phyloP scores from a whole-genome alignment of 2,329 filamentous ascomycete genomes.

The Thielaviopsis musarum region DNA sequence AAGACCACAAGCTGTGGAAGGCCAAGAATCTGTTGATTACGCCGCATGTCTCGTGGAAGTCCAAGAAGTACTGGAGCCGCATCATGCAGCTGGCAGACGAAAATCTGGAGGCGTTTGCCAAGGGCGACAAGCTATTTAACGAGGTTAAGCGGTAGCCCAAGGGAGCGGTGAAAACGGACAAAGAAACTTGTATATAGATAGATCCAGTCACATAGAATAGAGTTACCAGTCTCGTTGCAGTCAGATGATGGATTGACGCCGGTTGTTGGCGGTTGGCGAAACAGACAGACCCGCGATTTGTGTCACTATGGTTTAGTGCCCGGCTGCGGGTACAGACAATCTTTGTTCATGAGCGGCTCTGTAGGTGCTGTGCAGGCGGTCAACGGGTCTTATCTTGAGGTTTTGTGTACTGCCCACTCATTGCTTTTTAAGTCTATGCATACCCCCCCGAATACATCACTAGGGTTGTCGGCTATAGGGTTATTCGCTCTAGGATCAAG shows the following conservation, averaged over 20 bases:
- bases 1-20: constrained; percentile 51
- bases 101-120: constrained; percentile 24
- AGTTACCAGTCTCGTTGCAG: background rate
- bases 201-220: background rate
- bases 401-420: no score
- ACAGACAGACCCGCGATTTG: background rate
- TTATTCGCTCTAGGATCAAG: background rate
- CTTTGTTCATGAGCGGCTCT: background rate
- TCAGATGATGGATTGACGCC: background rate
- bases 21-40: constrained; percentile 51
- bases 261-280: background rate
- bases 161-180: no score
- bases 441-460: no score
- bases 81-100: constrained; percentile 25
- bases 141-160: constrained; percentile 20
- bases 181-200: background rate
- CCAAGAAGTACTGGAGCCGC: constrained; percentile 24
- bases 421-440: no score
- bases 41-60: constrained; percentile 30
- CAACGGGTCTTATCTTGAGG: no score
- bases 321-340: background rate
- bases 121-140: constrained; percentile 25
- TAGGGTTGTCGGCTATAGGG: background rate
- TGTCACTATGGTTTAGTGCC: background rate
- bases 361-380: no score